These are phyloP conservation scores for Gentiana dahurica DNA, from an alignment of 257 asterid species.

Conservation along the genomic window DNA sequence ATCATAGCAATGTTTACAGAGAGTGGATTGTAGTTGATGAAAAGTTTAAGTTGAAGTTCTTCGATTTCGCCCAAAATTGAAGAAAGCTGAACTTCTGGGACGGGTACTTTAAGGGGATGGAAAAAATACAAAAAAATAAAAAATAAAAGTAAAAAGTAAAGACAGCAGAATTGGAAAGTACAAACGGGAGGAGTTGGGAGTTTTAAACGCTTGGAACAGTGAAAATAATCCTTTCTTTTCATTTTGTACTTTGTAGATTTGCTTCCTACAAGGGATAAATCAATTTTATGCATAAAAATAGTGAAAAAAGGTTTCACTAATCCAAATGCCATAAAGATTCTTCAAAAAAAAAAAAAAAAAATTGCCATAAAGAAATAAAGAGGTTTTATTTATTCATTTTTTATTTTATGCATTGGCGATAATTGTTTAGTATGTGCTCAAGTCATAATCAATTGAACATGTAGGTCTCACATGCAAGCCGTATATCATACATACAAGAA, in stretches of 20 bases:
- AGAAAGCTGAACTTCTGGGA: conserved; percentile 20
- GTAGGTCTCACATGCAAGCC: too few relatives aligned
- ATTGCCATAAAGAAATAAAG: not conserved
- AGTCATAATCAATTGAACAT: not conserved
- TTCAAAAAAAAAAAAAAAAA: too few relatives aligned
- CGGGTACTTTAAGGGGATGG: conserved; percentile 14
- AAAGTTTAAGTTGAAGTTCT: conserved; percentile 24
- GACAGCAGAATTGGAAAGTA: conserved; percentile 1
- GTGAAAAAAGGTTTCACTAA: not conserved
- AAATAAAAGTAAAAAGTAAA: conserved; percentile 3
- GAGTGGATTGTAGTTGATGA: conserved; percentile 4
- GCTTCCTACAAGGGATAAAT: not conserved
- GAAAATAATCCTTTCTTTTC: conserved; percentile 6
- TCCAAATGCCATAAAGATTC: not conserved
- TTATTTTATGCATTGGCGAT: not conserved
- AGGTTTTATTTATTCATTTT: too few relatives aligned
- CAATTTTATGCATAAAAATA: not conserved
- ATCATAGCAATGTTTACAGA: not conserved
- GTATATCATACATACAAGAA: too few relatives aligned
- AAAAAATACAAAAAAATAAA: conserved; percentile 20
- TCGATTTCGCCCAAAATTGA: not conserved
- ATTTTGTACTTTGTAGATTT: not conserved
- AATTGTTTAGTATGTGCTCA: not conserved
- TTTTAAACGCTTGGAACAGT: not conserved
- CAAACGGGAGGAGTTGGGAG: not conserved